Evolutionary conservation across 1,284 basidiomycete genomes (phyloP), one percentile per base, ranked within the genome.

Genomic region (Cronartium quercuum): DNA sequence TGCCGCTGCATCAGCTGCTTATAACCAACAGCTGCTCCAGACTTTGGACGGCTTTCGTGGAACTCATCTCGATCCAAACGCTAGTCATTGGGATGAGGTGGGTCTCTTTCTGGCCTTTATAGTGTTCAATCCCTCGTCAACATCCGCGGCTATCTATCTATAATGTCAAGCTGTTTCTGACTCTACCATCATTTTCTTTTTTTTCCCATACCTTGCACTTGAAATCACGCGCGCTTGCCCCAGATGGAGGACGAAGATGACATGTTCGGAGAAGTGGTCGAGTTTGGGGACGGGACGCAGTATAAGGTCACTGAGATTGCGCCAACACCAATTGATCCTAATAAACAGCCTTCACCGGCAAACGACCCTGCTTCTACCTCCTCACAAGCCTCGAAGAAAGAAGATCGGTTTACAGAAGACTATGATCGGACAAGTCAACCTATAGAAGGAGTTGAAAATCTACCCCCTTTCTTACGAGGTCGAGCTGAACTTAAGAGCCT

Each of bases 61-160:
- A 0, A 88, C 92, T 1, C 93, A 95, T 82, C 83, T 96, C 62
- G 89, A 94, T 83, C 91, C 92, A 61, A 93, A 94, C 80, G 88
- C 90, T 4, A 91, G 93, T 81, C 92, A 95, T 80, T 97, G 94
- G 94, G 94, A 96, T 79, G 92, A 94, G 86, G 92, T 95, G 76
- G 79, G 90, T 85, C 35, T 38, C 15, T 1, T 24, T 38, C 21
- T 6, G 35, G 62, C 57, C 51, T 70, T 6, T 60, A 57, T n/a
- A 5, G n/a, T 67, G n/a, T 58, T 13, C 18, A 15, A 18, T 37
- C 69, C 29, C 24, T 41, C 40, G 41, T 51, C 57, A n/a, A 41
- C 7, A 21, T 7, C 3, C 34, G 15, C 12, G 3, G 21, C 63
- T 51, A 7, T 12, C 51, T 35, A 24, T n/a, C 42, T 12, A 38